Conservation (phyloP, 306 rosid genomes). For the Phaseolus lunatus region DNA sequence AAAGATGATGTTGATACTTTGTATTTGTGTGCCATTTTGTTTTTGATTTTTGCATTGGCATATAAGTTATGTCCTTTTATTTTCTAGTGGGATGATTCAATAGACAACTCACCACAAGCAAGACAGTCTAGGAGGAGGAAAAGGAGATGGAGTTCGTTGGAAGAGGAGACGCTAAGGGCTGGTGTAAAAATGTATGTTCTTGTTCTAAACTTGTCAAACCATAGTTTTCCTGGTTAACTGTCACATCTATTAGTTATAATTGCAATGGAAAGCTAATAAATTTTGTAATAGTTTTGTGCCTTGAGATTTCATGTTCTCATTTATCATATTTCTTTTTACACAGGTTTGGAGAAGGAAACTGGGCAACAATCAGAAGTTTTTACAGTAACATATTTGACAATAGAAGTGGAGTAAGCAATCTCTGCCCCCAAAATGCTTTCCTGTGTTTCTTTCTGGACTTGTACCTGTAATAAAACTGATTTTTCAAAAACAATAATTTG, state of each 20-base stretch:
- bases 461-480: slow-evolving; percentile 1
- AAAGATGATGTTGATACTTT: slow-evolving; percentile 17
- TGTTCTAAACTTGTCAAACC: slow-evolving; percentile 36
- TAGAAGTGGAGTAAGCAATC: slow-evolving; percentile 72
- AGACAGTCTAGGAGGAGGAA: slow-evolving; percentile 55
- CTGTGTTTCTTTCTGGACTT: slow-evolving; percentile 26
- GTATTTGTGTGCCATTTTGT: background rate
- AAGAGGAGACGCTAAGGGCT: slow-evolving; percentile 74
- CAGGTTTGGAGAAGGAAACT: slow-evolving; percentile 84
- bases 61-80: slow-evolving; percentile 24
- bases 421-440: slow-evolving; percentile 19
- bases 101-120: slow-evolving; percentile 49
- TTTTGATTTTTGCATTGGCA: slow-evolving; percentile 17
- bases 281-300: slow-evolving; percentile 24
- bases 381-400: slow-evolving; percentile 60
- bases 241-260: slow-evolving; percentile 20
- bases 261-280: slow-evolving; percentile 11
- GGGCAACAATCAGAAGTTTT: slow-evolving; percentile 65
- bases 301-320: slow-evolving; percentile 35
- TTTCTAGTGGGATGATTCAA: slow-evolving; percentile 80
- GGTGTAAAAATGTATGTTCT: slow-evolving; percentile 69
- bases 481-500: background rate
- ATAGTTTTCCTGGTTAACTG: slow-evolving; percentile 12
- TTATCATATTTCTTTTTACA: slow-evolving; percentile 33
- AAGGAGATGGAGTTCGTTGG: slow-evolving; percentile 73